Evolutionary conservation across 2,329 filamentous ascomycete genomes (phyloP).

Genomic region (Penicillium sp.): DNA sequence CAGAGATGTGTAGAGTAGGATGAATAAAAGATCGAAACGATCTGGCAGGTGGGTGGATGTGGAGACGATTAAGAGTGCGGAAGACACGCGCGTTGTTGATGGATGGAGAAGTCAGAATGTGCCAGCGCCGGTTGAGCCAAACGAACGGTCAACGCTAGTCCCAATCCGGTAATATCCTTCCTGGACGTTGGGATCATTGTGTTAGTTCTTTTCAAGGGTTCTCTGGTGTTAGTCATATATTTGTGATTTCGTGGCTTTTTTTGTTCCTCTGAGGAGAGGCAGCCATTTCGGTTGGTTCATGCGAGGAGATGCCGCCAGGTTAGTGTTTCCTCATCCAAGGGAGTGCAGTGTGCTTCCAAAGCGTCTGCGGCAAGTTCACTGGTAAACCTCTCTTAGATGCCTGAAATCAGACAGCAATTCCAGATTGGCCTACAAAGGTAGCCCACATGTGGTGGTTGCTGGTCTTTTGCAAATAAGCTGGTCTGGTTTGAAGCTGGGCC

Average conservation of each 20-base stretch:
- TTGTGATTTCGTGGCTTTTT: neutral
- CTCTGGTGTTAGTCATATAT: neutral
- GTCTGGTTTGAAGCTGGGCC: slow-evolving; percentile 11
- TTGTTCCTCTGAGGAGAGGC: neutral
- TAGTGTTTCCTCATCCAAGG: neutral
- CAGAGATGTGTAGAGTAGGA: slow-evolving; percentile 30
- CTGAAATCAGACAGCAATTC: neutral
- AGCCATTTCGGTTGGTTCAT: neutral
- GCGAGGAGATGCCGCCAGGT: neutral
- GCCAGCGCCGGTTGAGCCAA: slow-evolving; percentile 38
- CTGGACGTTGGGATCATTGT: neutral
- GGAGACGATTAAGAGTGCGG: slow-evolving; percentile 29
- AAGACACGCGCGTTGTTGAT: slow-evolving; percentile 45
- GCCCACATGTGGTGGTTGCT: slow-evolving; percentile 2
- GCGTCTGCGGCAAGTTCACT: neutral
- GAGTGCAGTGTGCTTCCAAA: neutral
- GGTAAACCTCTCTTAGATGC: neutral
- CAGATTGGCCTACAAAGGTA: neutral
- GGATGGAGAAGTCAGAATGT: slow-evolving; percentile 44
- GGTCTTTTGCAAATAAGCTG: slow-evolving; percentile 7
- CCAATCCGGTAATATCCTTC: slow-evolving; percentile 29
- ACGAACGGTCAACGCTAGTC: slow-evolving; percentile 41
- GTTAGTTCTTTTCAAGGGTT: neutral
- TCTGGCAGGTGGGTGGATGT: slow-evolving; percentile 29
- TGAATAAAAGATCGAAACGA: slow-evolving; percentile 20